These are phyloP conservation scores for Sporormia fimetaria DNA, from an alignment of 495 filamentous ascomycete genomes.

Conservation along the genomic window DNA sequence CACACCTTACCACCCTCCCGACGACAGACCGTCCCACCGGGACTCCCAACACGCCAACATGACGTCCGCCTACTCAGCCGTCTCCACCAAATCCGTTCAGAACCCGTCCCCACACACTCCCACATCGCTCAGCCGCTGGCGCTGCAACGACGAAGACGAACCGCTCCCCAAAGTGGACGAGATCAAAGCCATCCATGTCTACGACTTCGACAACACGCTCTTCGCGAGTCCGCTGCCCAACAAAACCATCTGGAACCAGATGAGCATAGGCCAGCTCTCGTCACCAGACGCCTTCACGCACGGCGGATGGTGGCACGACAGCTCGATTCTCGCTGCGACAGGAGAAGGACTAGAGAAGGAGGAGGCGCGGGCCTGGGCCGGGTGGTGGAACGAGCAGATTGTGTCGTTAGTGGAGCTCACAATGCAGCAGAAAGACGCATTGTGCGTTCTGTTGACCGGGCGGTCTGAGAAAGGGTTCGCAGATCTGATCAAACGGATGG, in stretches of 20 bases:
- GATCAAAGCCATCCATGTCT: conserved; percentile 78
- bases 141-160: conserved; percentile 55
- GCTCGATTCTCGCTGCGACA: conserved; percentile 70
- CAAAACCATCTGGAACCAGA: conserved; percentile 69
- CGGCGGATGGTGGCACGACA: conserved; percentile 97
- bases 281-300: conserved; percentile 63
- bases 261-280: conserved; percentile 64
- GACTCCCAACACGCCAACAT: too few relatives aligned
- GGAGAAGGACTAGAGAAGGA: conserved; percentile 76
- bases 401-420: conserved; percentile 69
- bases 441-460: conserved; percentile 85
- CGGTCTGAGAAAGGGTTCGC: conserved; percentile 65
- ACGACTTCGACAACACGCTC: conserved; percentile 98
- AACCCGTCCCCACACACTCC: conserved; percentile 40
- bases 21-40: too few relatives aligned
- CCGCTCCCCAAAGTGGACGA: conserved; percentile 57
- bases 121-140: conserved; percentile 73
- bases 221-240: conserved; percentile 88
- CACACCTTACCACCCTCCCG: too few relatives aligned
- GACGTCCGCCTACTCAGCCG: conserved; percentile 3
- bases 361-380: conserved; percentile 73
- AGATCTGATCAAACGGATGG: conserved; percentile 72
- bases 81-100: conserved; percentile 3
- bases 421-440: conserved; percentile 75
- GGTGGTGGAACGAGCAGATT: conserved; percentile 97